These are phyloP conservation scores for Phtheirospermum japonicum DNA, from an alignment of 257 asterid genomes.

Conservation along the genomic window DNA sequence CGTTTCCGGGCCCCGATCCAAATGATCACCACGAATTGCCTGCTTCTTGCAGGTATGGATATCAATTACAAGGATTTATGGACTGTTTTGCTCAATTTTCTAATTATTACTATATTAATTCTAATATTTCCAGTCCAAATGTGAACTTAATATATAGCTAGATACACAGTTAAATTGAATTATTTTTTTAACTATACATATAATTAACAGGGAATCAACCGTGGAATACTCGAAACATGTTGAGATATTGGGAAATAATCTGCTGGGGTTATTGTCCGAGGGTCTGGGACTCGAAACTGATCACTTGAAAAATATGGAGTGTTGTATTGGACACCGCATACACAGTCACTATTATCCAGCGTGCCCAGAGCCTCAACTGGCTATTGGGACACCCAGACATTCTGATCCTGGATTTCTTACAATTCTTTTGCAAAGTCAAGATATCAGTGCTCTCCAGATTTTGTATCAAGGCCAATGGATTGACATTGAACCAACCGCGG, in stretches of 20 bases:
- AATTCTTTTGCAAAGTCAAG: conserved; percentile 23
- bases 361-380: neutral
- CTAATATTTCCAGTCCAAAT: too few relatives aligned
- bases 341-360: conserved; percentile 30
- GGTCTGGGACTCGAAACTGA: conserved; percentile 24
- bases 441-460: conserved; percentile 27
- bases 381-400: neutral
- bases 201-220: conserved; percentile 11
- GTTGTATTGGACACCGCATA: conserved; percentile 24
- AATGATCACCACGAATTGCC: too few relatives aligned
- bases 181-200: too few relatives aligned
- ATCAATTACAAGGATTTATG: too few relatives aligned
- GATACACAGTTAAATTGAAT: too few relatives aligned
- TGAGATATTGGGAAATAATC: conserved; percentile 7
- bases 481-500: conserved; percentile 25
- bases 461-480: conserved; percentile 24
- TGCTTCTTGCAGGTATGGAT: too few relatives aligned
- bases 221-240: conserved; percentile 27
- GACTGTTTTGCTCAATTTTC: too few relatives aligned
- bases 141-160: too few relatives aligned
- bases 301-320: conserved; percentile 30
- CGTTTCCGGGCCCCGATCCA: conserved; percentile 20
- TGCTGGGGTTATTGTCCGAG: conserved; percentile 17
- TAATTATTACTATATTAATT: too few relatives aligned
- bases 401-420: neutral